Evolutionary conservation across 176 grass and related monocot genomes (phyloP).

Genomic region (Urochloa ruziziensis): DNA sequence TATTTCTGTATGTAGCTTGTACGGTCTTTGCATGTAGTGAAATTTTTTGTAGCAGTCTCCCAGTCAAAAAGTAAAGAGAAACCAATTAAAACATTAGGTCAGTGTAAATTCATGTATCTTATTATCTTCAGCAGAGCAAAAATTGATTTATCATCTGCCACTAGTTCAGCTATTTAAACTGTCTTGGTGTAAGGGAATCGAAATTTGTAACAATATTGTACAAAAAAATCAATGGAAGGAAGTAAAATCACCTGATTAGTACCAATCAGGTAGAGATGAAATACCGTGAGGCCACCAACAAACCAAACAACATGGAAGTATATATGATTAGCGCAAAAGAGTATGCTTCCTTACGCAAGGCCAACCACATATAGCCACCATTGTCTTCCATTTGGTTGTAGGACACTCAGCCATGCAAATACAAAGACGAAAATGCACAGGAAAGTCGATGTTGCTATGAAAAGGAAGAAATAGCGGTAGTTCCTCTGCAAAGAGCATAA

Average conservation of each 20-base stretch:
- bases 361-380: constrained; percentile 36
- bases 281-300: constrained; percentile 62
- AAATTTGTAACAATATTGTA: background rate
- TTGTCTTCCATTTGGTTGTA: constrained; percentile 33
- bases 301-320: constrained; percentile 67
- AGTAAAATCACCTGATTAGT: constrained; percentile 60
- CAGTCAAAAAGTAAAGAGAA: background rate
- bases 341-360: constrained; percentile 41
- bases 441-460: constrained; percentile 60
- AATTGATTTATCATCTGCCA: background rate
- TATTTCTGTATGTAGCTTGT: background rate
- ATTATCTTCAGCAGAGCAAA: background rate
- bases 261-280: constrained; percentile 67
- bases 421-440: constrained; percentile 60
- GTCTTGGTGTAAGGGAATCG: background rate
- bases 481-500: constrained; percentile 58
- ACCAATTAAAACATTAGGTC: background rate
- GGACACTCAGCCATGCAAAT: constrained; percentile 58
- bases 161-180: background rate
- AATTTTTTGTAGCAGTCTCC: background rate
- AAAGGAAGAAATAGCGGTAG: constrained; percentile 66
- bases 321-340: constrained; percentile 66
- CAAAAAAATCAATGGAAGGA: background rate
- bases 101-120: background rate
- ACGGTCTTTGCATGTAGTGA: background rate